Evolutionary conservation across 2,329 filamentous ascomycete species (phyloP).

Genomic region (Delphinella strobiligena): DNA sequence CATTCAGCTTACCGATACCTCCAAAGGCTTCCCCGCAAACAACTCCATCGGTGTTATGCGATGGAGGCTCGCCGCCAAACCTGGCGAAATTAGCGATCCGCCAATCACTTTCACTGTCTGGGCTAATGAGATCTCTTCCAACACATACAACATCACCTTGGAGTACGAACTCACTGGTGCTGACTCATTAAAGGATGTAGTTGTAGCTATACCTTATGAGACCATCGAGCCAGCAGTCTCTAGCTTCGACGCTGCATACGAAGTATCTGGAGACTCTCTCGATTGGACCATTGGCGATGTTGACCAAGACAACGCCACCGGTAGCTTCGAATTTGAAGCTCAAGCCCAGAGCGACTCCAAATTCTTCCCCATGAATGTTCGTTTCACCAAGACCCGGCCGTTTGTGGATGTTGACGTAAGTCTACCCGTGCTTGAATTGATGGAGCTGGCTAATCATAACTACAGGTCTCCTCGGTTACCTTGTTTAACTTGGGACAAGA

Average conservation of each 20-base stretch:
- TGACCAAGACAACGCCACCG: constrained; percentile 67
- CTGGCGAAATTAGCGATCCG: constrained; percentile 66
- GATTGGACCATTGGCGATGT: constrained; percentile 90
- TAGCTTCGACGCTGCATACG: constrained; percentile 88
- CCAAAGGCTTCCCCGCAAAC: constrained; percentile 86
- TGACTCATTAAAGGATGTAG: constrained; percentile 70
- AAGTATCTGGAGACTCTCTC: constrained; percentile 81
- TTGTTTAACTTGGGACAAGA: constrained; percentile 66
- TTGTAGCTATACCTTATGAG: constrained; percentile 76
- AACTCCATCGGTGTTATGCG: constrained; percentile 85
- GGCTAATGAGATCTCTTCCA: constrained; percentile 77
- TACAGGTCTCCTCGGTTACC: constrained; percentile 54
- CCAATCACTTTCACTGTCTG: constrained; percentile 96
- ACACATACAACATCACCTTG: constrained; percentile 79
- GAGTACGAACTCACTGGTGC: constrained; percentile 87
- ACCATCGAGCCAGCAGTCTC: constrained; percentile 77
- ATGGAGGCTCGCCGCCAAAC: constrained; percentile 77
- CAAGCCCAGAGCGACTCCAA: constrained; percentile 78
- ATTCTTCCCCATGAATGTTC: constrained; percentile 94
- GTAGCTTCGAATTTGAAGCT: constrained; percentile 92
- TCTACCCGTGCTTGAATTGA: constrained; percentile 14
- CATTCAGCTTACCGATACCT: constrained; percentile 81
- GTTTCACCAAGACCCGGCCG: constrained; percentile 74
- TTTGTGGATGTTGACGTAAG: constrained; percentile 91
- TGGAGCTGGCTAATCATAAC: constrained; percentile 15